These are phyloP conservation scores for Canavalia gladiata DNA, from an alignment of 306 rosid species.

Conservation along the genomic window DNA sequence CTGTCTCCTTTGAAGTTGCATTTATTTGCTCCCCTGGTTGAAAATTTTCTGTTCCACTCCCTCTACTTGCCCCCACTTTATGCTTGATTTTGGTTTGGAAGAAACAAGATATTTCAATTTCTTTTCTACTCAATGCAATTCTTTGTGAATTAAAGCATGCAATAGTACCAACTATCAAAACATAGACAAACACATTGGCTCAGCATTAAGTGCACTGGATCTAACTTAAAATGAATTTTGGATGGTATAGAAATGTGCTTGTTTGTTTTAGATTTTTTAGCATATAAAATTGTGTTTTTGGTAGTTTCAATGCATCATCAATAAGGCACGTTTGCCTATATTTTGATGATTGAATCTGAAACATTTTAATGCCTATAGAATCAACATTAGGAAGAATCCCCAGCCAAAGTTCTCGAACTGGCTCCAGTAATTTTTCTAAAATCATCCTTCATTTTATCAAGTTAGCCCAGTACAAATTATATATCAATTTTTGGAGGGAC, in stretches of 20 bases:
- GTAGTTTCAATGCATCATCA: background rate
- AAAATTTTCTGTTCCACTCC: background rate
- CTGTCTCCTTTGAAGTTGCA: background rate
- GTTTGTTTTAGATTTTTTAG: background rate
- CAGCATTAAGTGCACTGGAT: background rate
- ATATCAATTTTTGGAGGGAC: background rate
- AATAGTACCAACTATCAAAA: background rate
- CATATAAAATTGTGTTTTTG: background rate
- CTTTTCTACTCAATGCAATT: background rate
- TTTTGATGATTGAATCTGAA: conserved; percentile 2
- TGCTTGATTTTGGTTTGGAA: conserved; percentile 6
- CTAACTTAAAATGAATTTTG: background rate
- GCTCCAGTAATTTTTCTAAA: background rate
- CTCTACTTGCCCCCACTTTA: background rate
- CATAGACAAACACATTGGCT: background rate
- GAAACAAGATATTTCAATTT: background rate
- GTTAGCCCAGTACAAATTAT: background rate
- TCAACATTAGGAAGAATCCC: no score
- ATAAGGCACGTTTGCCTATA: background rate
- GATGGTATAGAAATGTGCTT: background rate
- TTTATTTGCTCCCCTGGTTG: background rate
- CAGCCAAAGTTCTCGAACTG: background rate
- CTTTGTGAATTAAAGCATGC: background rate
- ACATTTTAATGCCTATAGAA: background rate
- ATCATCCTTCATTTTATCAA: background rate